A percentile compares a stretch with the other conserved stretches of the same genome.
These are phyloP conservation scores for Dendrothele bispora DNA, from an alignment of 768 basidiomycete species.

Conservation along the genomic window DNA sequence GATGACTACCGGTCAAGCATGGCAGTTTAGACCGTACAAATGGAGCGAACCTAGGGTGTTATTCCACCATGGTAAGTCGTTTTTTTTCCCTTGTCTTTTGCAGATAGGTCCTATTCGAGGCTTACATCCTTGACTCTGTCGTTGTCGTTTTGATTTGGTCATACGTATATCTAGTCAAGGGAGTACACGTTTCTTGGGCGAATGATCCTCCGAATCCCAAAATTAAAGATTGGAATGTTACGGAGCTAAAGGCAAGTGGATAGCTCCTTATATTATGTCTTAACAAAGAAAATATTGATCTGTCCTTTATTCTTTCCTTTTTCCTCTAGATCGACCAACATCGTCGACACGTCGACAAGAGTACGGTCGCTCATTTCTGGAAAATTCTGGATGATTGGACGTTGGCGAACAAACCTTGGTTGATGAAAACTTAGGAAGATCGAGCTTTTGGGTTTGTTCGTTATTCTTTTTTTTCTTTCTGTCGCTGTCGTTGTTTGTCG, in stretches of 20 bases:
- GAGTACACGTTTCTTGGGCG: slow-evolving; percentile 92
- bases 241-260: slow-evolving; percentile 86
- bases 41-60: slow-evolving; percentile 92
- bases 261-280: slow-evolving; percentile 1
- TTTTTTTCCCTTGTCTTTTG: neutral
- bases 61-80: slow-evolving; percentile 83
- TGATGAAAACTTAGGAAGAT: slow-evolving; percentile 53
- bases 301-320: neutral
- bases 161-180: slow-evolving; percentile 66
- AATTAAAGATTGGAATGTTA: slow-evolving; percentile 97
- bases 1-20: slow-evolving; percentile 96
- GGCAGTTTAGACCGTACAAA: slow-evolving; percentile 97
- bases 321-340: slow-evolving; percentile 77
- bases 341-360: slow-evolving; percentile 91
- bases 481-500: too few relatives aligned
- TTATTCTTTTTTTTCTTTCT: too few relatives aligned
- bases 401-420: slow-evolving; percentile 72
- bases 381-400: slow-evolving; percentile 88
- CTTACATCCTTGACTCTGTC: neutral
- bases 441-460: too few relatives aligned
- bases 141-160: neutral
- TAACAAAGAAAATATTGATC: too few relatives aligned
- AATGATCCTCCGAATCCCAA: slow-evolving; percentile 88
- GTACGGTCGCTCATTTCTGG: slow-evolving; percentile 96
- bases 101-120: neutral